Evolutionary conservation across 768 basidiomycete species (phyloP), one percentile per base, ranked within the genome.

Genomic region (Trametes gibbosa): DNA sequence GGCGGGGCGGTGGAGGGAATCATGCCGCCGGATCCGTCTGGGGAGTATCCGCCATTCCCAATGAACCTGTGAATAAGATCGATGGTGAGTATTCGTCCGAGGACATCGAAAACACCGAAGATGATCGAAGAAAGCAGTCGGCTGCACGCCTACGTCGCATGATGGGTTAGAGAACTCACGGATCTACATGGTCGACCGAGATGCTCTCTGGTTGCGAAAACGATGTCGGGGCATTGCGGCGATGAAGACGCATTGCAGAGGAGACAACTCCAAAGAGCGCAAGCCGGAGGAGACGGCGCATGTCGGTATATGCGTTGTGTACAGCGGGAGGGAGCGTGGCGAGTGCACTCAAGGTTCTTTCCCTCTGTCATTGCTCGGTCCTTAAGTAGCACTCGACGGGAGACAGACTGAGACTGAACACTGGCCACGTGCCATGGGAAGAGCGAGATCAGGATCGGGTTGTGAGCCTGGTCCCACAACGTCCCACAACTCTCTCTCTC

Each of bases 1-100:
- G 91, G 91, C 3, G 90, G 89, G 5, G 83, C 84, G n/a, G 77
- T 76, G 8, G 84, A 86, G 0, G 89, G 88, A 47, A 90, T 89
- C 86, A 88, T 90, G 0, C 89, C 89, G 25, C 89, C 88, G 0
- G 85, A 85, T 1, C 80, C 82, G 63, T 89, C 84, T 1, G 89
- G 87, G 0, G 81, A 81, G 60, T 84, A 81, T 0, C 89, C 89
- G 0, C 85, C 86, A 62, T 88, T 89, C 10, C 89, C 89, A 47
- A 90, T 90, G 40, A 89, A 67, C 17, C 79, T 81, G 47, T 24
- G 21, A n/a, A 8, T 8, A 50, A 37, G 16, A n/a, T 23, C 8
- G 42, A 19, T 12, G 5, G 19, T 39, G 10, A 39, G 37, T 14
- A 39, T 17, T 39, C 17, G 37, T 14, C 37, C 37, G 16, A 13